Percentiles rank a stretch among this genome's conserved stretches.
Evolutionary conservation across 257 asterid species (phyloP).

Genomic region (Fraxinus pennsylvanica): DNA sequence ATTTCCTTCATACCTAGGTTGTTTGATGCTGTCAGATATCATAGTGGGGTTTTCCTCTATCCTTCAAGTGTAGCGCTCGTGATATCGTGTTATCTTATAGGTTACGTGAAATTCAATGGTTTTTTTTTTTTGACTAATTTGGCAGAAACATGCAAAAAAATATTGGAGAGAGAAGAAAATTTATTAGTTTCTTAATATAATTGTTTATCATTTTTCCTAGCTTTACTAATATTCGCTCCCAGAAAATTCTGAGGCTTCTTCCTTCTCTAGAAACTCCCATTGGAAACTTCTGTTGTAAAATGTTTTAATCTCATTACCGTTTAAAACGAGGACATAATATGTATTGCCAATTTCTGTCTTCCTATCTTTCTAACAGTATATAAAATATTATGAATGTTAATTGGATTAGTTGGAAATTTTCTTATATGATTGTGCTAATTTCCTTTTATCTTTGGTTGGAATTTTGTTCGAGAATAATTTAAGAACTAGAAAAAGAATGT

Average conservation of each 20-base stretch:
- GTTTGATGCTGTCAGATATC: constrained; percentile 27
- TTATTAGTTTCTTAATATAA: background rate
- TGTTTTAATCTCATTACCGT: background rate
- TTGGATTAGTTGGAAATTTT: background rate
- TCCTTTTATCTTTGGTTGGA: background rate
- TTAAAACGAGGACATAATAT: too few relatives aligned
- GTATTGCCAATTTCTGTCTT: too few relatives aligned
- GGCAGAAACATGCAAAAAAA: background rate
- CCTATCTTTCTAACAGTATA: background rate
- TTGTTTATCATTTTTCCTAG: background rate
- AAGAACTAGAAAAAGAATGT: background rate
- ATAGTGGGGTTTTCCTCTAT: constrained; percentile 1
- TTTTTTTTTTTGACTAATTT: background rate
- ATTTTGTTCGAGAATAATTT: background rate
- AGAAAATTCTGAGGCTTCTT: background rate
- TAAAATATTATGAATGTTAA: background rate
- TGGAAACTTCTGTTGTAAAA: too few relatives aligned
- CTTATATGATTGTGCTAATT: background rate
- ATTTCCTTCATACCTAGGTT: constrained; percentile 29
- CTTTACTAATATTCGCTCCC: background rate
- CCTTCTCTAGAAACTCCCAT: background rate
- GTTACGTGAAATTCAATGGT: background rate
- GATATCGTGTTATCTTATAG: constrained; percentile 1
- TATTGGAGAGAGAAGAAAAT: constrained; percentile 21
- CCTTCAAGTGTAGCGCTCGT: constrained; percentile 19